A percentile compares a stretch with the other conserved stretches of the same genome.
These are phyloP conservation scores for Exidia glandulosa DNA, from an alignment of 768 basidiomycete species.

Conservation along the genomic window DNA sequence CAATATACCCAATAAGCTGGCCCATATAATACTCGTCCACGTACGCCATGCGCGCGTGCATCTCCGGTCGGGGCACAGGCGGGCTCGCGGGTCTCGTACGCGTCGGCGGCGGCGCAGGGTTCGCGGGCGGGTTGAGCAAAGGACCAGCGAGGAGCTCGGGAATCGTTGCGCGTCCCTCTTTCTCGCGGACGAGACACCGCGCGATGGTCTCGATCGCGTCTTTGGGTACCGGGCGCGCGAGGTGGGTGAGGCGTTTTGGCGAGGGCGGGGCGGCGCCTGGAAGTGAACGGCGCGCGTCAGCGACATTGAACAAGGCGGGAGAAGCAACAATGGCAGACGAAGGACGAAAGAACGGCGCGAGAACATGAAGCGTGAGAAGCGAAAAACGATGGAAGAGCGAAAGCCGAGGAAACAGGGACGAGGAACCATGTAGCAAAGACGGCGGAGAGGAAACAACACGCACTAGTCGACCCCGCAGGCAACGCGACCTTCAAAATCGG, in stretches of 20 bases:
- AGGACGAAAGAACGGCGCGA: no score
- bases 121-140: neutral
- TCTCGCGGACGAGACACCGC: slow-evolving; percentile 64
- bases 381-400: no score
- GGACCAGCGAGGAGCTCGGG: slow-evolving; percentile 57
- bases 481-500: slow-evolving; percentile 27
- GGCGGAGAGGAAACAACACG: no score
- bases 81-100: neutral
- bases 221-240: slow-evolving; percentile 56
- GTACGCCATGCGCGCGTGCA: neutral
- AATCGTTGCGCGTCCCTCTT: slow-evolving; percentile 80
- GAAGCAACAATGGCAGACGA: neutral
- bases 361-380: no score
- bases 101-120: neutral
- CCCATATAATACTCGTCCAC: neutral
- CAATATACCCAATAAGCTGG: neutral
- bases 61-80: neutral
- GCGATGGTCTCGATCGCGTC: slow-evolving; percentile 77
- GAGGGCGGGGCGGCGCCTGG: slow-evolving; percentile 17
- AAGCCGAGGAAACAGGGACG: no score
- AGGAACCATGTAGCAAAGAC: no score
- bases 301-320: neutral
- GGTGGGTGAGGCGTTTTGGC: slow-evolving; percentile 51
- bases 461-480: no score
- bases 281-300: neutral